These are phyloP conservation scores for Sphaerosporella brunnea DNA, from an alignment of 495 filamentous ascomycete species.

Conservation along the genomic window DNA sequence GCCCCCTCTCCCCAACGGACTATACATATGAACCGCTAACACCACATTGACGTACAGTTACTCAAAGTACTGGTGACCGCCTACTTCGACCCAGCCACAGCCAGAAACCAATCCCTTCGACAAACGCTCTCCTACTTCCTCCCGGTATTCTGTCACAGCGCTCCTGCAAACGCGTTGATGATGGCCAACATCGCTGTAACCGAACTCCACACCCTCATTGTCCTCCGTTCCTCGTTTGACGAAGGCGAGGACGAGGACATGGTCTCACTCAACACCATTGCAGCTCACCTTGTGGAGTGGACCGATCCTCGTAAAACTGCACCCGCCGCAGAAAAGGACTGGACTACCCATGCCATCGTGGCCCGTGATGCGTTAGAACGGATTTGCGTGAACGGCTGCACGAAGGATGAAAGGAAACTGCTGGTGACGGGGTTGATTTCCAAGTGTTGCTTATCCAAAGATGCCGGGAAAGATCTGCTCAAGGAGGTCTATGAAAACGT, in stretches of 20 bases:
- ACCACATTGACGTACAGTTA: no score
- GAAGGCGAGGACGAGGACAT: slow-evolving; percentile 42
- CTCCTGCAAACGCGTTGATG: slow-evolving; percentile 56
- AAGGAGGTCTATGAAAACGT: slow-evolving; percentile 38
- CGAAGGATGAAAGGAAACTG: slow-evolving; percentile 71
- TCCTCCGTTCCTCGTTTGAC: slow-evolving; percentile 34
- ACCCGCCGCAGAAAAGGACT: slow-evolving; percentile 41
- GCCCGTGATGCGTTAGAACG: slow-evolving; percentile 45
- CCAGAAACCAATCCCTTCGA: slow-evolving; percentile 65
- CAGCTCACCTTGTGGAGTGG: slow-evolving; percentile 79
- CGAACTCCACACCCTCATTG: slow-evolving; percentile 45
- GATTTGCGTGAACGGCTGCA: slow-evolving; percentile 36
- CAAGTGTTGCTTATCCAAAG: slow-evolving; percentile 62
- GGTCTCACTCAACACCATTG: slow-evolving; percentile 54
- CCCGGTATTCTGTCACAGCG: slow-evolving; percentile 80
- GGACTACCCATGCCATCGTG: slow-evolving; percentile 50
- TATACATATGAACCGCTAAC: slow-evolving; percentile 19
- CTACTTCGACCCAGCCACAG: slow-evolving; percentile 80
- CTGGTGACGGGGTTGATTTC: slow-evolving; percentile 50
- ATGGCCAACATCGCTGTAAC: slow-evolving; percentile 56
- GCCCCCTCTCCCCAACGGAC: slow-evolving; percentile 6
- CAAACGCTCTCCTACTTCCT: slow-evolving; percentile 90
- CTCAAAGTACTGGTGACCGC: slow-evolving; percentile 64
- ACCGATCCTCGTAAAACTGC: slow-evolving; percentile 80
- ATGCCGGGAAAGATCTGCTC: slow-evolving; percentile 34